A percentile compares a stretch with the other conserved stretches of the same genome.
Conservation (phyloP, 202 grass and related monocot species). For the Panicum hallii region DNA sequence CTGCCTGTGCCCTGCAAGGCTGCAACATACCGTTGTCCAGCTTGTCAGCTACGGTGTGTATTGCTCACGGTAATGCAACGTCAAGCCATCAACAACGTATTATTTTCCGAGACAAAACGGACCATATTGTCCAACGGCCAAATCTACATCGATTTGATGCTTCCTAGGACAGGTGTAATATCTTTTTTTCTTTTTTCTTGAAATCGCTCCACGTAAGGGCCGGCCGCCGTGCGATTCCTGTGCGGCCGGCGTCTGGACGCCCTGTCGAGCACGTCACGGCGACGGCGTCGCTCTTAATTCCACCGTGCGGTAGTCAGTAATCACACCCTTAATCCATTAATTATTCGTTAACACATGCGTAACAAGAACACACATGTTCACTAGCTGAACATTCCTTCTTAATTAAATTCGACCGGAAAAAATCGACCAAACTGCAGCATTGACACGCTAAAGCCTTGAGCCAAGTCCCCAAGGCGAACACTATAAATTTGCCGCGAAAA, state of each 20-base stretch:
- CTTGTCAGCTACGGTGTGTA: no score
- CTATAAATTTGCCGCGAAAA: constrained; percentile 18
- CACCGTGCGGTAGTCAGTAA: background rate
- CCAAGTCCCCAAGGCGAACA: background rate
- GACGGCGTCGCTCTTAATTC: background rate
- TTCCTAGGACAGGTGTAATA: background rate
- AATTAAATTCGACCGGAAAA: background rate
- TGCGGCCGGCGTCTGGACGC: background rate
- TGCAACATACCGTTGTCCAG: no score
- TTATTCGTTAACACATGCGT: background rate
- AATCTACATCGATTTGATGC: background rate
- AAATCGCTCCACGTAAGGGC: background rate
- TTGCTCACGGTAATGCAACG: no score
- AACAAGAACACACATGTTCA: background rate
- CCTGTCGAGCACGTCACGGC: constrained; percentile 7
- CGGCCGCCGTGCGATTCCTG: background rate
- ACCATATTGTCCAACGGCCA: background rate
- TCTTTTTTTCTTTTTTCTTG: background rate
- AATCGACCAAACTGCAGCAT: constrained; percentile 16
- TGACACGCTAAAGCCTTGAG: background rate
- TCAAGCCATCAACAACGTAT: no score
- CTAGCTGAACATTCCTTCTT: background rate
- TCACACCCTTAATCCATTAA: background rate
- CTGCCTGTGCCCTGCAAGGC: no score
- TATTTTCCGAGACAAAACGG: no score